A percentile compares a stretch with the other conserved stretches of the same genome.
Evolutionary conservation across 2,329 filamentous ascomycete species (phyloP).

Genomic region (Penicillium sp.): DNA sequence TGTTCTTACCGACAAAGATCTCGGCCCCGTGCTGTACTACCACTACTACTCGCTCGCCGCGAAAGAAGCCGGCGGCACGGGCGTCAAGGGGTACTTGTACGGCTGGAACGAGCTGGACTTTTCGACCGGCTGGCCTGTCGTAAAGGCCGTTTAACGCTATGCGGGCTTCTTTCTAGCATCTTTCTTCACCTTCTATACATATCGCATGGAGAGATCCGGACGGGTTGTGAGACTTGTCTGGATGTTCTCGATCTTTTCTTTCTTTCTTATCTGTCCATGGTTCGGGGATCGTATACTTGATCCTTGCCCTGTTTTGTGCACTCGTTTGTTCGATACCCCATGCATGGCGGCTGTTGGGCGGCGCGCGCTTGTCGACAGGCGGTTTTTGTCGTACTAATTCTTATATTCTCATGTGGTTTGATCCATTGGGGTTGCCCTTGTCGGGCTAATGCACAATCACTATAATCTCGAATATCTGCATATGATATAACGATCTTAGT

Average conservation of each 20-base stretch:
- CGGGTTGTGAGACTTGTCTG: conserved; percentile 5
- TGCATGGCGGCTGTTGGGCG: conserved; percentile 15
- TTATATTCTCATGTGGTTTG: conserved; percentile 4
- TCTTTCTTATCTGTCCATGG: conserved; percentile 27
- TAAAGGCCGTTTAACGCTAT: conserved; percentile 25
- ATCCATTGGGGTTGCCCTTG: background rate
- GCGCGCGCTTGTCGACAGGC: conserved; percentile 16
- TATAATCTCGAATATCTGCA: background rate
- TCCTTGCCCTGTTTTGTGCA: conserved; percentile 24
- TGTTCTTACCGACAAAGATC: conserved; percentile 38
- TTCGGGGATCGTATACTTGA: conserved; percentile 21
- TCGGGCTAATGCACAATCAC: conserved; percentile 16
- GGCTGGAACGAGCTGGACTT: conserved; percentile 57
- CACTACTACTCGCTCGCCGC: conserved; percentile 60
- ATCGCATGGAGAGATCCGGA: conserved; percentile 6
- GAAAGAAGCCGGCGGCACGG: conserved; percentile 57
- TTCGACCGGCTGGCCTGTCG: conserved; percentile 53
- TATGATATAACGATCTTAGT: conserved; percentile 2
- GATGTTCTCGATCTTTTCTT: background rate
- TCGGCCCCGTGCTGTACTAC: conserved; percentile 66
- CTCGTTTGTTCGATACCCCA: conserved; percentile 29
- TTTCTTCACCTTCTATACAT: conserved; percentile 17
- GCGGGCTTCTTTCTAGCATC: background rate
- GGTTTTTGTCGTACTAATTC: conserved; percentile 13
- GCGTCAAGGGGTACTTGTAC: conserved; percentile 48